Evolutionary conservation across 2,329 filamentous ascomycete genomes (phyloP).

Genomic region (Raffaelea arxii): DNA sequence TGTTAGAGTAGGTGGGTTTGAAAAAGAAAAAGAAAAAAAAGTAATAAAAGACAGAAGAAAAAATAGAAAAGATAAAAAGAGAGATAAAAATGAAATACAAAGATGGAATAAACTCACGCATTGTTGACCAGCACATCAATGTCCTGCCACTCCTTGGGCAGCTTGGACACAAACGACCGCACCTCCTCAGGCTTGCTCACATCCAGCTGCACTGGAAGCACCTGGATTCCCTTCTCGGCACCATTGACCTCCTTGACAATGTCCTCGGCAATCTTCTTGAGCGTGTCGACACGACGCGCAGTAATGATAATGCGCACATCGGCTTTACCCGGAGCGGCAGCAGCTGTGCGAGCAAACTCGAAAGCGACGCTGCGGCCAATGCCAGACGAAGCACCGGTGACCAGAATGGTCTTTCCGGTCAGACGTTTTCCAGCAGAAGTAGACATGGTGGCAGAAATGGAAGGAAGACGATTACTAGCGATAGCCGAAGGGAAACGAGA

Average conservation of each 20-base stretch:
- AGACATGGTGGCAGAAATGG: constrained; percentile 10
- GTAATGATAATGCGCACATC: constrained; percentile 78
- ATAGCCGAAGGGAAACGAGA: neutral
- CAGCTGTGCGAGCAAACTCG: constrained; percentile 83
- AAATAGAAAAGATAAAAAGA: neutral
- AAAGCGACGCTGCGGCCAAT: constrained; percentile 79
- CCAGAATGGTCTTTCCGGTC: constrained; percentile 80
- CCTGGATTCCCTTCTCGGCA: constrained; percentile 77
- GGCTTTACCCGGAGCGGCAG: constrained; percentile 30
- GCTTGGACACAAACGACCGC: constrained; percentile 55
- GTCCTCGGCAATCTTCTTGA: constrained; percentile 66
- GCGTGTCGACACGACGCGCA: constrained; percentile 70
- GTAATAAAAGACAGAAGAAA: neutral
- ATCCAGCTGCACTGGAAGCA: constrained; percentile 76
- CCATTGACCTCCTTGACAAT: constrained; percentile 68
- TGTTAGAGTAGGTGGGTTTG: neutral
- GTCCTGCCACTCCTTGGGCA: constrained; percentile 75
- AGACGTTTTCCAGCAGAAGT: constrained; percentile 60
- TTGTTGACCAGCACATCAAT: constrained; percentile 93
- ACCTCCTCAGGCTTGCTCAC: constrained; percentile 74
- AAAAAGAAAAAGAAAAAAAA: neutral
- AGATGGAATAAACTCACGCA: constrained; percentile 63
- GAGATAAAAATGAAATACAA: neutral
- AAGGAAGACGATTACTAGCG: neutral
- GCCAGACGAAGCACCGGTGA: constrained; percentile 88